Evolutionary conservation across 495 filamentous ascomycete species (phyloP).

Genomic region (Paragyromitra xinjiangensis): DNA sequence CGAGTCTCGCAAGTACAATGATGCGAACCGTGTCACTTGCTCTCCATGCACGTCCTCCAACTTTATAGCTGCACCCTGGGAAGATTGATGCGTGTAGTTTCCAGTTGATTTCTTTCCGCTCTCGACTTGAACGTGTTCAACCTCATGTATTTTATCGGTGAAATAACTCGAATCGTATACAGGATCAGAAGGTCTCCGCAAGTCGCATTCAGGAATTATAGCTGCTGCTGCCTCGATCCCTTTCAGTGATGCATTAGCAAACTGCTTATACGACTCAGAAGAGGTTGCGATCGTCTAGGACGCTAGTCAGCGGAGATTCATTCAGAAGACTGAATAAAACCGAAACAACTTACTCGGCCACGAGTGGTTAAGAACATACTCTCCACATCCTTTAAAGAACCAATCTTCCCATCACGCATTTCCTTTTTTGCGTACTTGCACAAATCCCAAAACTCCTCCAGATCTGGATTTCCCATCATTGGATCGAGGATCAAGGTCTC

Average conservation of each 20-base stretch:
- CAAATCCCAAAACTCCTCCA: conserved; percentile 26
- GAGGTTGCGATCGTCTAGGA: conserved; percentile 7
- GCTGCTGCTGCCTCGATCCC: conserved; percentile 12
- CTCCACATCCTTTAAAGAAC: conserved; percentile 48
- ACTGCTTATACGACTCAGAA: conserved; percentile 1
- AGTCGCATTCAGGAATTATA: conserved; percentile 71
- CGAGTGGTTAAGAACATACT: conserved; percentile 18
- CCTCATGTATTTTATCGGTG: conserved; percentile 66
- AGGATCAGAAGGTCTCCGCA: conserved; percentile 78
- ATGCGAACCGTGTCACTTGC: conserved; percentile 14
- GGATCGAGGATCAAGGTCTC: conserved; percentile 27
- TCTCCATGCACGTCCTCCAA: background rate
- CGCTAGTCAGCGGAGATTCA: background rate
- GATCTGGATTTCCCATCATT: background rate
- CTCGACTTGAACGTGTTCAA: conserved; percentile 5
- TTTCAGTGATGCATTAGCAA: conserved; percentile 17
- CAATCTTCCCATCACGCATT: conserved; percentile 28
- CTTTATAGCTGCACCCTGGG: background rate
- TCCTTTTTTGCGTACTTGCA: conserved; percentile 23
- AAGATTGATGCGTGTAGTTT: background rate
- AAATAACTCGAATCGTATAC: conserved; percentile 94
- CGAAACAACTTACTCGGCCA: conserved; percentile 18
- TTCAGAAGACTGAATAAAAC: background rate
- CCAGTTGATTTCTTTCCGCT: too few relatives aligned
- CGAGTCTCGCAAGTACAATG: background rate